Conservation (phyloP, 2,329 filamentous ascomycete genomes). For the Scedosporium boydii region DNA sequence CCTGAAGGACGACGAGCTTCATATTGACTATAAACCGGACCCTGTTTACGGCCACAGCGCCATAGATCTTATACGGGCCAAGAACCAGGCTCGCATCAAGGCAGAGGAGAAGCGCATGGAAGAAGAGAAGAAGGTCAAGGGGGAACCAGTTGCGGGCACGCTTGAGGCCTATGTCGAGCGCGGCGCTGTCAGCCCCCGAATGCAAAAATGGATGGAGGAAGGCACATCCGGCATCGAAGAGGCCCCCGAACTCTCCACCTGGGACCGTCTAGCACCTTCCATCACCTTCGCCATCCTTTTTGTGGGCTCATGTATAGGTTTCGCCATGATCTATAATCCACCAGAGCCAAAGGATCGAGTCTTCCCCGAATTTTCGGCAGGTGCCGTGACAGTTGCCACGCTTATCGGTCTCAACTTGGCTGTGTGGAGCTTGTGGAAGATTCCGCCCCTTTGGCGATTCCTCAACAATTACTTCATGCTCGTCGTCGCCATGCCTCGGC, state of each 20-base stretch:
- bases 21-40: constrained; percentile 23
- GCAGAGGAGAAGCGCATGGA: constrained; percentile 34
- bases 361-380: constrained; percentile 50
- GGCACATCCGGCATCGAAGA: constrained; percentile 38
- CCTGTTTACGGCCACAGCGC: constrained; percentile 49
- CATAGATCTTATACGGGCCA: constrained; percentile 47
- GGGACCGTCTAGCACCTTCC: constrained; percentile 47
- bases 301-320: constrained; percentile 30
- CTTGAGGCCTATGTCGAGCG: constrained; percentile 20
- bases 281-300: constrained; percentile 36
- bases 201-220: constrained; percentile 31
- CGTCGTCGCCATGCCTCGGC: constrained; percentile 53
- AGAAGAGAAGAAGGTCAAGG: constrained; percentile 26
- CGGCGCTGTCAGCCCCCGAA: constrained; percentile 27
- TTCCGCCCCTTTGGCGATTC: constrained; percentile 54
- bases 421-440: constrained; percentile 49
- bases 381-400: constrained; percentile 52
- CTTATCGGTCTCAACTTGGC: constrained; percentile 51
- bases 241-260: constrained; percentile 40
- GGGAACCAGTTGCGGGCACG: constrained; percentile 5
- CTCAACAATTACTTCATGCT: constrained; percentile 62
- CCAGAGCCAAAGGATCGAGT: constrained; percentile 29
- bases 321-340: constrained; percentile 35
- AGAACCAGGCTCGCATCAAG: constrained; percentile 39
- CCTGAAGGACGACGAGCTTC: constrained; percentile 10